Percentiles rank a stretch among this genome's conserved stretches.
Conservation (phyloP, 129 eudicot species). For the Chrysanthemum makinoi region DNA sequence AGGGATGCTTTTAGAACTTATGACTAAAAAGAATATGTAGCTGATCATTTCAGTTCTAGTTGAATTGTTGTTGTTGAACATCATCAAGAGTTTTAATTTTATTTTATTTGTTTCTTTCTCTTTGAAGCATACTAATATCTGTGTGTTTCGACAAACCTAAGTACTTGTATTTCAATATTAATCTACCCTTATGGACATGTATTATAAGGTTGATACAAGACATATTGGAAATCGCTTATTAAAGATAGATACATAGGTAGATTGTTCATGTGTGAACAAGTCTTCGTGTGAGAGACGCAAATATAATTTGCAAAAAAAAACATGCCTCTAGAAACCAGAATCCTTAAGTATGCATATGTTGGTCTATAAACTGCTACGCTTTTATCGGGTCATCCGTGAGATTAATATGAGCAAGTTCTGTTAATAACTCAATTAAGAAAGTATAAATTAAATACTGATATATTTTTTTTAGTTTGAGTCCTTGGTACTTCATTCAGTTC, state of each 20-base stretch:
- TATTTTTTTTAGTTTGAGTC: neutral
- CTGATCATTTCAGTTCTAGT: constrained; percentile 6
- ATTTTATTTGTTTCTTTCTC: neutral
- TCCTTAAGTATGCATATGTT: neutral
- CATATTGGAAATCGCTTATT: constrained; percentile 5
- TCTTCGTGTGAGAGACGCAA: neutral
- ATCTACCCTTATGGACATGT: neutral
- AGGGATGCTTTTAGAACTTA: constrained; percentile 16
- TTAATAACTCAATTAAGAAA: constrained; percentile 13
- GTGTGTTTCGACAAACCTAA: neutral
- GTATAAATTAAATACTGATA: neutral
- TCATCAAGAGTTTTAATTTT: neutral
- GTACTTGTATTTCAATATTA: neutral
- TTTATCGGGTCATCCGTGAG: neutral
- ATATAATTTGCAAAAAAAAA: neutral
- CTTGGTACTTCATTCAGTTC: neutral
- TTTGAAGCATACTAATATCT: constrained; percentile 4
- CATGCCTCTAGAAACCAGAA: too few relatives aligned
- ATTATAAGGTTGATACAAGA: constrained; percentile 1
- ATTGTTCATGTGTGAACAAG: neutral
- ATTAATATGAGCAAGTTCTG: constrained; percentile 14
- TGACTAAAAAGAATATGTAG: neutral
- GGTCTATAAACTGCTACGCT: neutral
- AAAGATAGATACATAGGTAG: neutral
- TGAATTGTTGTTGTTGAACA: constrained; percentile 17